These are phyloP conservation scores for Emericellopsis cladophorae DNA, from an alignment of 2,329 filamentous ascomycete species.

Conservation along the genomic window DNA sequence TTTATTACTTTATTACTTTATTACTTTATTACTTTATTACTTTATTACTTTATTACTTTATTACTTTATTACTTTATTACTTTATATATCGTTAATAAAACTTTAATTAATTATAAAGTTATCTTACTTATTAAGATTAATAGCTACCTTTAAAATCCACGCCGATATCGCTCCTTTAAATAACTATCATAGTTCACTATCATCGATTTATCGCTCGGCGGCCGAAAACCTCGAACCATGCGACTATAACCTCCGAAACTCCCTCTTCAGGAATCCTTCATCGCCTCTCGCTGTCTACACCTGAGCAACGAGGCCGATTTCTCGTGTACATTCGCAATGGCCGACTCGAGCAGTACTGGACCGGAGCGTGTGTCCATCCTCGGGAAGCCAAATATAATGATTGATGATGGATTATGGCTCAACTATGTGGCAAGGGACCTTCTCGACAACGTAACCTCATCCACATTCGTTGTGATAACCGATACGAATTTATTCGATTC, in stretches of 20 bases:
- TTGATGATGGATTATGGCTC: constrained; percentile 85
- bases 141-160: too few relatives aligned
- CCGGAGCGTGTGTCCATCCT: constrained; percentile 65
- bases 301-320: background rate
- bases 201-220: too few relatives aligned
- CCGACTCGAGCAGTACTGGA: constrained; percentile 12
- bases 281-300: background rate
- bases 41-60: background rate
- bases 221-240: background rate
- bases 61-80: background rate
- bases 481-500: constrained; percentile 79
- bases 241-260: background rate
- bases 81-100: background rate
- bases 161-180: too few relatives aligned
- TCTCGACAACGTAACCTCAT: constrained; percentile 62
- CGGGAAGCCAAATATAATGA: constrained; percentile 78
- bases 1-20: background rate
- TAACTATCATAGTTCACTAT: too few relatives aligned
- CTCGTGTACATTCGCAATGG: background rate
- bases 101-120: background rate
- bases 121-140: background rate
- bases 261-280: background rate
- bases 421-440: constrained; percentile 73
- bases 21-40: background rate
- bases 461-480: constrained; percentile 92